These are phyloP conservation scores for Kodamaea derodonti DNA, from an alignment of 1,139 yeast genomes.

Conservation along the genomic window DNA sequence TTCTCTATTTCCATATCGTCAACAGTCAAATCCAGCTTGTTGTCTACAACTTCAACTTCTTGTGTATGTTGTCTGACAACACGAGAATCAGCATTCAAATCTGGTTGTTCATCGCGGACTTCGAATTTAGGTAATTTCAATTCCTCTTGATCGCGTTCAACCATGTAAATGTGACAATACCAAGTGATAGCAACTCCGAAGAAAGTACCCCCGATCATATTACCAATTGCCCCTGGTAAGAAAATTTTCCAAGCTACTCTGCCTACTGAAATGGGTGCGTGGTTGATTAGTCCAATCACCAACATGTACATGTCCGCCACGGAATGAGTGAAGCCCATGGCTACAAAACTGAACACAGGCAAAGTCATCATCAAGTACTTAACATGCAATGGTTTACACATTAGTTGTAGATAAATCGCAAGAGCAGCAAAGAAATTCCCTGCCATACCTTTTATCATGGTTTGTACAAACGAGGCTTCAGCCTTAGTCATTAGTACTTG, in stretches of 20 bases:
- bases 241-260: slow-evolving; percentile 67
- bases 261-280: slow-evolving; percentile 59
- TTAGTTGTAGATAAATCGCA: slow-evolving; percentile 70
- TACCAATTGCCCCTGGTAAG: slow-evolving; percentile 66
- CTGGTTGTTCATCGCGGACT: slow-evolving; percentile 76
- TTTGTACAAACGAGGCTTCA: slow-evolving; percentile 48
- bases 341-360: slow-evolving; percentile 71
- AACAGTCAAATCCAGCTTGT: slow-evolving; percentile 8
- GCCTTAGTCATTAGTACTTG: slow-evolving; percentile 47
- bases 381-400: slow-evolving; percentile 80
- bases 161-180: slow-evolving; percentile 65
- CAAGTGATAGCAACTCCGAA: slow-evolving; percentile 63
- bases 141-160: slow-evolving; percentile 60
- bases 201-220: slow-evolving; percentile 64
- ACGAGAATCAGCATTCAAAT: slow-evolving; percentile 69
- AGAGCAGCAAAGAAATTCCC: slow-evolving; percentile 75
- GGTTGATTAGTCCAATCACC: slow-evolving; percentile 62
- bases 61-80: slow-evolving; percentile 46
- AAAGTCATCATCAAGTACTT: slow-evolving; percentile 59
- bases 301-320: slow-evolving; percentile 77
- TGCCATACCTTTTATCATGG: slow-evolving; percentile 61
- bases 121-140: slow-evolving; percentile 64
- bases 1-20: slow-evolving; percentile 2
- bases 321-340: slow-evolving; percentile 71
- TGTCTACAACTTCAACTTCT: slow-evolving; percentile 9